Evolutionary conservation across 2,329 filamentous ascomycete species (phyloP).

Genomic region (Zarea fungicola): DNA sequence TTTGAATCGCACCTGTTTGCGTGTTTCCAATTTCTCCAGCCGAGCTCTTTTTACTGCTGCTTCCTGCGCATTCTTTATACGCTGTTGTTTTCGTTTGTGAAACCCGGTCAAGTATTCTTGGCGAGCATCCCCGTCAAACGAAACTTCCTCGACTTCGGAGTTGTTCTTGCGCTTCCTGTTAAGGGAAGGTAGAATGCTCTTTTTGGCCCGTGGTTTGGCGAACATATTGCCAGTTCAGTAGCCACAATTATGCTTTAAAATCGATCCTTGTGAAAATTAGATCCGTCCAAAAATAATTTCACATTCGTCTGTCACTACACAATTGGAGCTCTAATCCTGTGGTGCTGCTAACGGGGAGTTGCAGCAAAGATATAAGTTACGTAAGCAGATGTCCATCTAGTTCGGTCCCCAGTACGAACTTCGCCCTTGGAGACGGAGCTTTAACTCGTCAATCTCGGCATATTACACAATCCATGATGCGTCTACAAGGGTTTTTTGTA

Average conservation of each 20-base stretch:
- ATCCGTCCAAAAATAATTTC: slow-evolving; percentile 10
- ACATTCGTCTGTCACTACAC: neutral
- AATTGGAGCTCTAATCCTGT: slow-evolving; percentile 17
- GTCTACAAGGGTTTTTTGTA: slow-evolving; percentile 45
- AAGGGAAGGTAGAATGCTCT: slow-evolving; percentile 50
- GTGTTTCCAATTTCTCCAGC: slow-evolving; percentile 67
- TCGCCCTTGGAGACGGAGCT: neutral
- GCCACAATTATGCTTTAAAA: neutral
- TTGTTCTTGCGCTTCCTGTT: slow-evolving; percentile 62
- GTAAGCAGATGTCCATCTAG: too few species aligned
- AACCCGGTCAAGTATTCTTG: slow-evolving; percentile 91
- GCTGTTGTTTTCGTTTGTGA: slow-evolving; percentile 87
- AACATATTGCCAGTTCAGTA: slow-evolving; percentile 34
- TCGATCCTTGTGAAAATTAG: neutral
- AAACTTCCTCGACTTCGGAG: slow-evolving; percentile 68
- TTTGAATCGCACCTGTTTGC: slow-evolving; percentile 76
- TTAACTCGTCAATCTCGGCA: slow-evolving; percentile 15
- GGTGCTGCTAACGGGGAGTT: slow-evolving; percentile 21
- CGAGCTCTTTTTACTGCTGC: slow-evolving; percentile 70
- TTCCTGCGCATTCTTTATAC: slow-evolving; percentile 80
- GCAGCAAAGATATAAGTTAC: slow-evolving; percentile 7
- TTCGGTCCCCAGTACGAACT: too few species aligned
- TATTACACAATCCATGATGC: slow-evolving; percentile 44
- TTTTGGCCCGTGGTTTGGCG: slow-evolving; percentile 54
- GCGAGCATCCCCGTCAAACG: slow-evolving; percentile 74